phyloP scores from a whole-genome alignment of 495 filamentous ascomycete genomes.

The Bacidia gigantensis region DNA sequence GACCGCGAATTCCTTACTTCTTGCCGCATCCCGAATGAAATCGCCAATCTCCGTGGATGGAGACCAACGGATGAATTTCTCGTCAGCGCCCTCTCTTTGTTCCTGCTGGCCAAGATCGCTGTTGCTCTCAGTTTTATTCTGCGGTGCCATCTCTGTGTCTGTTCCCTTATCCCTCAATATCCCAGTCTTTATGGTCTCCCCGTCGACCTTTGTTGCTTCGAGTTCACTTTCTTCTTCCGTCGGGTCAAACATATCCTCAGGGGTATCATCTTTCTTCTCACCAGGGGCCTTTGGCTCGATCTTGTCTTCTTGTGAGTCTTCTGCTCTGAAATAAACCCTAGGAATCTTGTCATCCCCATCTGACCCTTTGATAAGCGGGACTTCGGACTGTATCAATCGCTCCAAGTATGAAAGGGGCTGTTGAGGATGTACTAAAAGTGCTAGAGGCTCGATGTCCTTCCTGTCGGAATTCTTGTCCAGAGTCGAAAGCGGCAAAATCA shows the following conservation, averaged over 20 bases:
- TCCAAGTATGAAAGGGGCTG: conserved; percentile 90
- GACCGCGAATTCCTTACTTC: conserved; percentile 70
- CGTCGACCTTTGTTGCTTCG: conserved; percentile 38
- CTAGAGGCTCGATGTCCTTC: conserved; percentile 64
- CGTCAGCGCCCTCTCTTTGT: conserved; percentile 13
- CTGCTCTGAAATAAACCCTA: conserved; percentile 64
- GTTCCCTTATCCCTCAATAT: conserved; percentile 22
- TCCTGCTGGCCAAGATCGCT: background rate
- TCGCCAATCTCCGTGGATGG: conserved; percentile 82
- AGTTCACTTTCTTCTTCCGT: conserved; percentile 24
- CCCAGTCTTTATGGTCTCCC: conserved; percentile 28
- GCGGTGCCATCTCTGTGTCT: conserved; percentile 8
- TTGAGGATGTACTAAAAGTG: conserved; percentile 79
- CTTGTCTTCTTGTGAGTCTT: conserved; percentile 52
- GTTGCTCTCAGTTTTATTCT: background rate
- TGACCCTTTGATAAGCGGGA: conserved; percentile 50
- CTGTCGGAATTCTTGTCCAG: conserved; percentile 41
- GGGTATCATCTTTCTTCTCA: conserved; percentile 17
- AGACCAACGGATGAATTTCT: conserved; percentile 79
- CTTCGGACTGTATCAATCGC: conserved; percentile 76
- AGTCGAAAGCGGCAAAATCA: conserved; percentile 68
- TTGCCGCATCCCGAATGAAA: conserved; percentile 83
- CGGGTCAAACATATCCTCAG: conserved; percentile 21
- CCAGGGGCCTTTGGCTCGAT: conserved; percentile 26
- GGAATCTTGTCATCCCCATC: conserved; percentile 55